Conservation (phyloP, 129 eudicot genomes). For the Logfia minima region DNA sequence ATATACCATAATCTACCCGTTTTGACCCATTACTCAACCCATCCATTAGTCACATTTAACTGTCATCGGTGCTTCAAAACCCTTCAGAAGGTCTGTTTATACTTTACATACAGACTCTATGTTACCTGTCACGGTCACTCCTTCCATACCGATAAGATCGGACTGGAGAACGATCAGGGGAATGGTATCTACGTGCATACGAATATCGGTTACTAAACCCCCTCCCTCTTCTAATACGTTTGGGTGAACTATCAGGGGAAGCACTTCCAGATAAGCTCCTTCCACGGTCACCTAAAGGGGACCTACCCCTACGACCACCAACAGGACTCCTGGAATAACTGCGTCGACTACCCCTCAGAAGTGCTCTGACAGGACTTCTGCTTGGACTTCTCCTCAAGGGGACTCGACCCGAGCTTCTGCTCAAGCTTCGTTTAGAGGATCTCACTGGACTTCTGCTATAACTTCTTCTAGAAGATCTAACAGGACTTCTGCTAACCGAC, state of each 20-base stretch:
- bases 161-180: conserved; percentile 86
- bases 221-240: conserved; percentile 85
- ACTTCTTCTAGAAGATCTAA: conserved; percentile 60
- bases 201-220: conserved; percentile 92
- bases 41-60: background rate
- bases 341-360: conserved; percentile 57
- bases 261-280: conserved; percentile 79
- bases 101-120: background rate
- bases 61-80: background rate
- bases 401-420: conserved; percentile 81
- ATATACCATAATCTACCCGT: background rate
- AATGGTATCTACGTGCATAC: conserved; percentile 77
- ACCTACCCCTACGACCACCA: conserved; percentile 67
- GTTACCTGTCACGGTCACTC: conserved; percentile 84
- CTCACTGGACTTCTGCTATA: conserved; percentile 77
- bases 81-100: background rate
- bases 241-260: conserved; percentile 82
- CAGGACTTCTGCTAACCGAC: conserved; percentile 75
- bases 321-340: conserved; percentile 84
- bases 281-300: conserved; percentile 58
- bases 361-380: conserved; percentile 68
- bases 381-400: conserved; percentile 64
- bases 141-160: conserved; percentile 82
- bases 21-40: background rate
- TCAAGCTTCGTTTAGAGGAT: conserved; percentile 63